Base-by-base conservation (phyloP, 2,329 filamentous ascomycete species). In the Penicillium sp. region DNA sequence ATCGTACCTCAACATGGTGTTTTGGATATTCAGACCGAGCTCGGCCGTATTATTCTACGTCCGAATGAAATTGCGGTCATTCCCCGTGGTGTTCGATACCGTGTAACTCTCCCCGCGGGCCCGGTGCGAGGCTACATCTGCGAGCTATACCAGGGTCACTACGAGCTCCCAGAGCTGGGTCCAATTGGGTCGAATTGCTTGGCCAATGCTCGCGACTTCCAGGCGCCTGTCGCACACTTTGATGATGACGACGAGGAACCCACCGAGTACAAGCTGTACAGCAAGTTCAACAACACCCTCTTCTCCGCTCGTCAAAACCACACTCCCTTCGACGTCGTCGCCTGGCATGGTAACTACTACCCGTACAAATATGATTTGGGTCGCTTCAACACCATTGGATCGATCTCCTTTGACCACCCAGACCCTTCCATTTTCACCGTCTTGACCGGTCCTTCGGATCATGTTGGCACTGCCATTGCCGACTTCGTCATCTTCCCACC, bases 361-460 rank as follows among this genome's bases (percentile, higher is more conserved):
- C 89, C 89, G 0, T 91, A 86, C 81, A 92, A 92, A 74, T 92
- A 92, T 75, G 89, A 92, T 65, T 81, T 92, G 1, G 87, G 87
- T 23, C 84, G 88, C 28, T 92, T 91, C 79, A 89, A 87, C 74
- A 85, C 84, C 39, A 86, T 92, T 40, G 89, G 89, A 18, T 85
- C 81, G 51, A 85, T 90, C 60, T 88, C 85, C 7, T 90, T 84
- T 67, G 89, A 92, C 70, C 89, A 92, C 67, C 88, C 88, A 1
- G 89, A 92, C 67, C 89, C 89, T 0, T 87, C 83, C 58, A 91
- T 92, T 70, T 92, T 88, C 75, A 91, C 83, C 26, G 85, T 87
- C 3, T 75, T 87, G 16, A 83, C 85, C 0, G 84, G 81, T 1
- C 81, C 80, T 4, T 83, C 83, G 3, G 75, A 81, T 60, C 77